Percentiles rank a stretch among this genome's conserved stretches.
These are phyloP conservation scores for Ligustrum vulgare DNA, from an alignment of 257 asterid species.

Conservation along the genomic window DNA sequence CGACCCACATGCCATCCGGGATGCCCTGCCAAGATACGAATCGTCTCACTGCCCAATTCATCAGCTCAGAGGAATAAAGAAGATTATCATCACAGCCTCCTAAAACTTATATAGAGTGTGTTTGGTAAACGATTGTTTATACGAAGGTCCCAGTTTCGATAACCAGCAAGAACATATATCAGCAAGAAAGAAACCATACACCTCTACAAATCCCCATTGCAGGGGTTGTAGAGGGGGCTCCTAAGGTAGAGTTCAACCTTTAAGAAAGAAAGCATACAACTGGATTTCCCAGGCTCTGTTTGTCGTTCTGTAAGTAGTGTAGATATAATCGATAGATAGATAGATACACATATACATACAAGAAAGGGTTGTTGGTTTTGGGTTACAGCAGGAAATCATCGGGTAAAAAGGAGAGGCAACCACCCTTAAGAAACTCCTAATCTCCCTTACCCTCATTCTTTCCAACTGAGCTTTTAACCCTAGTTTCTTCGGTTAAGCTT, in stretches of 20 bases:
- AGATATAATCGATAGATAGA: too few relatives aligned
- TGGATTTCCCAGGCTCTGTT: neutral
- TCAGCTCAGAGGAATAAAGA: neutral
- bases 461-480: neutral
- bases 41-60: neutral
- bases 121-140: too few relatives aligned
- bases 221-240: too few relatives aligned
- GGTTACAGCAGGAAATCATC: neutral
- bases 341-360: too few relatives aligned
- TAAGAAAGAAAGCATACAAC: neutral
- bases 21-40: constrained; percentile 18
- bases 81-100: neutral
- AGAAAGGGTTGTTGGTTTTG: neutral
- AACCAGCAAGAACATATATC: neutral
- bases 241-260: too few relatives aligned
- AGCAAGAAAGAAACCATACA: neutral
- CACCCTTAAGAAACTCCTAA: neutral
- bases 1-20: neutral
- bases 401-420: neutral
- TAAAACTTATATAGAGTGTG: neutral
- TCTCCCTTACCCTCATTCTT: constrained; percentile 5
- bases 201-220: too few relatives aligned
- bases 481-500: neutral
- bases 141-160: neutral
- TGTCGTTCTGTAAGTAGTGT: too few relatives aligned